phyloP scores from a whole-genome alignment of 768 basidiomycete genomes.

The Rhizopogon salebrosus region DNA sequence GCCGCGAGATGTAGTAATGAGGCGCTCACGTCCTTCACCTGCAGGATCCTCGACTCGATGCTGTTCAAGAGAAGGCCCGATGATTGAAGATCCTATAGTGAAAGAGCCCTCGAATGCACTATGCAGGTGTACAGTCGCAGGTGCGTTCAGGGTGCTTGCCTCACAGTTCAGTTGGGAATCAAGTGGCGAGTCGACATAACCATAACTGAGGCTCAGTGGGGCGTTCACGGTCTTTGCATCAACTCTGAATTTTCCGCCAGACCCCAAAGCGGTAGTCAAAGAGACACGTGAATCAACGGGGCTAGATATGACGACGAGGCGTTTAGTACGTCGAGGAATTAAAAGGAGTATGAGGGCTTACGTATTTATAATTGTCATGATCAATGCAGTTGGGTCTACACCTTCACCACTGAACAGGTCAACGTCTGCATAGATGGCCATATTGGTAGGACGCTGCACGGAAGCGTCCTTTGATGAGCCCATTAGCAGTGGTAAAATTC shows the following conservation, averaged over 20 bases:
- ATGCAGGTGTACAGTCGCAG: constrained; percentile 28
- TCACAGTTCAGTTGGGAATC: constrained; percentile 26
- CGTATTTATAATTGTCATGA: background rate
- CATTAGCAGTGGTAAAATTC: constrained; percentile 26
- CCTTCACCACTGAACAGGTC: constrained; percentile 11
- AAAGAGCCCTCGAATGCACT: constrained; percentile 36
- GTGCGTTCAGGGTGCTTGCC: constrained; percentile 30
- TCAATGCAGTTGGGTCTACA: background rate
- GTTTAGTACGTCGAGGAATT: background rate
- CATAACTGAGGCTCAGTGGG: constrained; percentile 20
- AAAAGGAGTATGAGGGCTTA: background rate
- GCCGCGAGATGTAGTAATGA: background rate
- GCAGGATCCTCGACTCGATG: background rate
- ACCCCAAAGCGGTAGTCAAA: background rate
- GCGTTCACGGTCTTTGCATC: constrained; percentile 29
- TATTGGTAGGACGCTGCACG: constrained; percentile 31
- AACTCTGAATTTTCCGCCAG: constrained; percentile 29
- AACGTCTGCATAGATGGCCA: constrained; percentile 23
- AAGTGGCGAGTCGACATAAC: constrained; percentile 29
- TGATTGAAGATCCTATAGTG: constrained; percentile 14
- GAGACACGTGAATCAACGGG: constrained; percentile 14
- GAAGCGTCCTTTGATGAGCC: constrained; percentile 32
- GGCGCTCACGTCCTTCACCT: background rate
- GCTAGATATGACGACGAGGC: constrained; percentile 4
- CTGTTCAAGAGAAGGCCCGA: constrained; percentile 6